phyloP scores from a whole-genome alignment of 768 basidiomycete species.

The Chalciporus piperatus region DNA sequence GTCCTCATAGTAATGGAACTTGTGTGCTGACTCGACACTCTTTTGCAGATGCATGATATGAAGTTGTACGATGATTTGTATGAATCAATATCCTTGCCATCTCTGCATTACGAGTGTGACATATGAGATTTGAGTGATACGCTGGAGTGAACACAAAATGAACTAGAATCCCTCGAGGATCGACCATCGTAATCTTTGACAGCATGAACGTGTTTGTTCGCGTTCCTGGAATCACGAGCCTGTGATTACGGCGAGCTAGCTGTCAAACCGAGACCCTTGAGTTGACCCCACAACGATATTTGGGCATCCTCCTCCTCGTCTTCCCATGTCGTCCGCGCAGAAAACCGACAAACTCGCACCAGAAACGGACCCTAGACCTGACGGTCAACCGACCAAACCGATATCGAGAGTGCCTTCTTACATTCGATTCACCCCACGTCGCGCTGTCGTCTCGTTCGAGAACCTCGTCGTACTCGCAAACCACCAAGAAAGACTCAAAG shows the following conservation, averaged over 20 bases:
- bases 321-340: slow-evolving; percentile 5
- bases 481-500: slow-evolving; percentile 69
- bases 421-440: slow-evolving; percentile 50
- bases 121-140: slow-evolving; percentile 2
- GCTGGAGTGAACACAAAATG: no score
- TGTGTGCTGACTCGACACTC: slow-evolving; percentile 10
- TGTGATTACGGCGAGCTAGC: no score
- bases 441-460: slow-evolving; percentile 75
- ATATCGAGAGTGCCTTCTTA: slow-evolving; percentile 33
- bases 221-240: neutral
- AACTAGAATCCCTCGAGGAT: no score
- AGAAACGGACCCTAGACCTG: neutral
- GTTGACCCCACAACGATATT: no score
- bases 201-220: neutral
- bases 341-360: slow-evolving; percentile 5
- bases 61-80: slow-evolving; percentile 14
- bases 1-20: neutral
- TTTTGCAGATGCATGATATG: slow-evolving; percentile 6
- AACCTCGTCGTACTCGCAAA: slow-evolving; percentile 83
- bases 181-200: no score
- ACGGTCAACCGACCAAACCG: neutral
- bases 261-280: no score
- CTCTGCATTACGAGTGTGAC: neutral
- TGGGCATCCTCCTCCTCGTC: no score
- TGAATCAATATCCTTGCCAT: slow-evolving; percentile 5